Base-by-base conservation (phyloP, 177 flowering plant genomes). In the Vitis hybrid region DNA sequence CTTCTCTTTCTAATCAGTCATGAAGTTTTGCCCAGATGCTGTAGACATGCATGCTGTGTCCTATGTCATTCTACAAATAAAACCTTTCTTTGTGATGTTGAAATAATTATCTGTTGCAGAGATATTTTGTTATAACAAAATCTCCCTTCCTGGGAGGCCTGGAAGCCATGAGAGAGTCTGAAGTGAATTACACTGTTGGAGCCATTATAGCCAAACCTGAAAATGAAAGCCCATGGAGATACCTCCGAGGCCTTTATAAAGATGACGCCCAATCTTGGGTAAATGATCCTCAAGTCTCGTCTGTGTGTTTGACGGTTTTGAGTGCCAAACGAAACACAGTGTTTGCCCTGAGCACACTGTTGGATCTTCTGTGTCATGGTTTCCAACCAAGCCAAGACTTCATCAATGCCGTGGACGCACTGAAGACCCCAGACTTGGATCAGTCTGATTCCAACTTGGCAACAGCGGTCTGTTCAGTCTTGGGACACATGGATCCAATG, bases 221-320 rank as follows among this genome's bases (percentile, higher is more conserved):
- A 30, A 96, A 96, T 52, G 99, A 96, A 77, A 93, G 99, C 64
- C 90, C 99, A 15, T 93, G 98, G 98, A 86, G 97, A 77, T 96
- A 93, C 84, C 92, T 96, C 48, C 78, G 87, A 50, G 99, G 98
- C 52, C 88, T 93, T 32, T 92, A 82, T 83, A 86, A 87, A 54
- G 88, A 78, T 18, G 89, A 89, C 45, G 67, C 67, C 11, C 64
- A 72, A 56, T 75, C 84, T 14, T 82, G 82, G 70, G 64, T 83
- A 15, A 77, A 73, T 10, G 86, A 91, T 72, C 75, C 88, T 8
- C 78, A 71, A 50, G 78, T 93, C 5, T 80, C 89, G 30, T 79
- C 88, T 9, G 73, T 84, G 9, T 88, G 92, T 73, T 64, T 90
- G 77, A 82, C 87, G 68, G 88, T 96, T 67, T 71, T 96, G 65